A percentile compares a stretch with the other conserved stretches of the same genome.
Evolutionary conservation across 1,284 basidiomycete genomes (phyloP).

Genomic region (Paramarasmius palmivorus): DNA sequence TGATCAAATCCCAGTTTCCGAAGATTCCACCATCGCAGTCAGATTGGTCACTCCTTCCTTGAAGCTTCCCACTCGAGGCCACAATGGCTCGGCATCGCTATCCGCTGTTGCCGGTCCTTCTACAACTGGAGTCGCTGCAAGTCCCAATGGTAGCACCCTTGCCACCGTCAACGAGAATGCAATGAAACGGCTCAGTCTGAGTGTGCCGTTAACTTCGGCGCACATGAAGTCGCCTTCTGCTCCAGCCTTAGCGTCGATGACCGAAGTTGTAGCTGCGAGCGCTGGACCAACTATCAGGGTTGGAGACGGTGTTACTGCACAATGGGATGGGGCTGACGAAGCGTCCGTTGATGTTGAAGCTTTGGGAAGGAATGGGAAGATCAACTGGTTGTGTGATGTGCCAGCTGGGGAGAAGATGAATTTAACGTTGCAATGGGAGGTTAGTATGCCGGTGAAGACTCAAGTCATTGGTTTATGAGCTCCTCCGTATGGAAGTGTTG

Average conservation of each 20-base stretch:
- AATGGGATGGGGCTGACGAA: constrained; percentile 25
- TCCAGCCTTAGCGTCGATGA: neutral
- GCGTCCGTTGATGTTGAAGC: constrained; percentile 17
- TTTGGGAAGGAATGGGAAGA: constrained; percentile 27
- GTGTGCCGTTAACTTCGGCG: neutral
- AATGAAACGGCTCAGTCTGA: neutral
- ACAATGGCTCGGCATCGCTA: neutral
- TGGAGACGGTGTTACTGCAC: constrained; percentile 18
- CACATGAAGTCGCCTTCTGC: neutral
- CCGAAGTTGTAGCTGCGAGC: neutral
- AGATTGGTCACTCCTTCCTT: constrained; percentile 10
- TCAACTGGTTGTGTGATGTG: constrained; percentile 28
- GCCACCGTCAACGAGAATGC: neutral
- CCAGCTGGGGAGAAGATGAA: constrained; percentile 25
- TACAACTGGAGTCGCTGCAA: neutral
- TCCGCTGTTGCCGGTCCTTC: neutral
- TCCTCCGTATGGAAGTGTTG: too few species aligned
- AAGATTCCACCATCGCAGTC: constrained; percentile 9
- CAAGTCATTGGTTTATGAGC: constrained; percentile 16
- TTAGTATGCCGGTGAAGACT: constrained; percentile 19
- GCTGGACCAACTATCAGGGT: constrained; percentile 7
- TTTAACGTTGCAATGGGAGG: constrained; percentile 28
- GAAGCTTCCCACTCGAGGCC: neutral
- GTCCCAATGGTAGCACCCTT: neutral
- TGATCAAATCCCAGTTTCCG: constrained; percentile 14